phyloP scores from a whole-genome alignment of 305 asterid species.

The Fraxinus greggii region DNA sequence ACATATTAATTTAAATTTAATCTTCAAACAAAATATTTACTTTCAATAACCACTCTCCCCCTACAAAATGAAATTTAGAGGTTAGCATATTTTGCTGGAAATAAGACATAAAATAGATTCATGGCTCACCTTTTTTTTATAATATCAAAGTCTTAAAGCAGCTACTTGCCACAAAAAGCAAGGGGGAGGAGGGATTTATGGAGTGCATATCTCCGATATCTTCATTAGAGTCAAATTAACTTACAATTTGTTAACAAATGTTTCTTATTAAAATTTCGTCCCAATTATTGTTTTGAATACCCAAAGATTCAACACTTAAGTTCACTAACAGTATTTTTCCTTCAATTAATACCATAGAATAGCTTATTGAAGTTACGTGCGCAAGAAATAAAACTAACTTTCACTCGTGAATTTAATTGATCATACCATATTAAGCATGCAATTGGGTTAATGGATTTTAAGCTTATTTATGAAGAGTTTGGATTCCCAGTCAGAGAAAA shows the following conservation, averaged over 20 bases:
- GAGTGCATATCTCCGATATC: not conserved
- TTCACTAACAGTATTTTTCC: not conserved
- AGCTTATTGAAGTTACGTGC: not conserved
- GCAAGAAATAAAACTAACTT: not conserved
- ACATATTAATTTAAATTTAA: too few relatives aligned
- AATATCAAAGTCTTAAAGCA: too few relatives aligned
- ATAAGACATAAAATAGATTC: not conserved
- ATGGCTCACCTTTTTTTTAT: not conserved
- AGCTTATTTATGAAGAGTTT: not conserved
- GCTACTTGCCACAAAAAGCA: too few relatives aligned
- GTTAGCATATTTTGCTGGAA: not conserved
- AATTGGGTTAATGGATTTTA: not conserved
- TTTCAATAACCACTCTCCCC: not conserved
- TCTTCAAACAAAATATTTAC: not conserved
- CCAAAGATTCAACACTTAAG: not conserved
- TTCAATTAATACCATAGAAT: not conserved
- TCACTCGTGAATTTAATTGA: not conserved
- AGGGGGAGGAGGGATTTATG: not conserved
- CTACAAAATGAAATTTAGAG: not conserved
- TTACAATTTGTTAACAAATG: not conserved
- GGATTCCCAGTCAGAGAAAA: not conserved
- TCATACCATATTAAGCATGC: not conserved
- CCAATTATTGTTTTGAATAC: not conserved
- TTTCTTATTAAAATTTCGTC: not conserved
- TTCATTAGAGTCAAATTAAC: not conserved